Conservation (phyloP, 306 rosid species). For the Ceratonia siliqua region DNA sequence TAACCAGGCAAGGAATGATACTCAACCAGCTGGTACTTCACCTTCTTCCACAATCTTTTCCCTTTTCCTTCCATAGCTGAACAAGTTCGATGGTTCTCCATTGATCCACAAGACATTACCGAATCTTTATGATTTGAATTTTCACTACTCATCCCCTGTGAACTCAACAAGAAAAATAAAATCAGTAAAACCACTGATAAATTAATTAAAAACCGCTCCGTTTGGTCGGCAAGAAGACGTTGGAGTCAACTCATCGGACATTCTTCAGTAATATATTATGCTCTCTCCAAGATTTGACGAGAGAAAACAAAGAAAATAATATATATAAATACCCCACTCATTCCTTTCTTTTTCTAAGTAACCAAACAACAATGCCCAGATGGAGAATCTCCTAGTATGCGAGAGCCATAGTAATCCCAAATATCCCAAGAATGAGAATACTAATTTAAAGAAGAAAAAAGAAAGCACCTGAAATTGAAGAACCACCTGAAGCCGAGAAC, state of each 20-base stretch:
- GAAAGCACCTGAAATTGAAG: constrained; percentile 17
- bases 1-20: constrained; percentile 82
- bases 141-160: constrained; percentile 29
- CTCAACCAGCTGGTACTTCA: constrained; percentile 91
- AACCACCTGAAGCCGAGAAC: background rate
- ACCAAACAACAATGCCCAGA: background rate
- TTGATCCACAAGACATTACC: constrained; percentile 29
- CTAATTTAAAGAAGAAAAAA: background rate
- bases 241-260: too few relatives aligned
- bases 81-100: constrained; percentile 37
- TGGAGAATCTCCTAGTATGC: background rate
- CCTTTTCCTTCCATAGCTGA: constrained; percentile 61
- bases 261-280: too few relatives aligned
- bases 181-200: background rate
- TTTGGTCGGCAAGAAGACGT: too few relatives aligned
- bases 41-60: constrained; percentile 81
- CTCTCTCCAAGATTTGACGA: background rate
- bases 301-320: background rate
- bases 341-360: background rate
- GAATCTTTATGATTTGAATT: constrained; percentile 33
- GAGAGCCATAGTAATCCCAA: background rate
- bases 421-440: background rate
- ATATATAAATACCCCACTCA: too few relatives aligned
- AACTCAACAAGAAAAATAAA: background rate
- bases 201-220: too few relatives aligned